Conservation (phyloP, 345 rosid genomes). For the Psidium friedrichsthalianum region DNA sequence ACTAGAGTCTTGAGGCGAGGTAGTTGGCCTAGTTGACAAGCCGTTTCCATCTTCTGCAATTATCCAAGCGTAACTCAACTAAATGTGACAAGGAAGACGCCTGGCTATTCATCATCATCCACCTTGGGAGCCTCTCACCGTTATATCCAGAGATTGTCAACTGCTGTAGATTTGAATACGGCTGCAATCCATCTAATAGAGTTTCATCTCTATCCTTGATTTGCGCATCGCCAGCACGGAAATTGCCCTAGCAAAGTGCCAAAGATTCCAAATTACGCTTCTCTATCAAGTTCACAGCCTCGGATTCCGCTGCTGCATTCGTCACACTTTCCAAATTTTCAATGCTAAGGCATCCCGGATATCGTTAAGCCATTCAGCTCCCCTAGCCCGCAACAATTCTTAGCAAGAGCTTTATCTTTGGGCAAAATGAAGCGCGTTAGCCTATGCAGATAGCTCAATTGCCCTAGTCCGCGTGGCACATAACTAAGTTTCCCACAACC, state of each 20-base stretch:
- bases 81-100: background rate
- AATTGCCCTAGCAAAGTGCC: accelerated
- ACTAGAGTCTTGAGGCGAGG: too few species aligned
- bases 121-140: background rate
- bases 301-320: background rate
- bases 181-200: background rate
- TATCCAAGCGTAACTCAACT: accelerated
- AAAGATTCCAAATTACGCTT: background rate
- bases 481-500: background rate
- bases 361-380: background rate
- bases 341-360: background rate
- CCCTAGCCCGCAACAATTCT: background rate
- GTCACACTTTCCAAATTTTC: too few species aligned
- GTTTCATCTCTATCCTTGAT: background rate
- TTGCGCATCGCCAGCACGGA: accelerated
- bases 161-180: background rate
- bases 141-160: accelerated
- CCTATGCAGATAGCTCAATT: background rate
- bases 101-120: background rate
- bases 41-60: too few species aligned
- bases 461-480: background rate
- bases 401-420: background rate
- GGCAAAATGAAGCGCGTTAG: background rate
- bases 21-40: too few species aligned
- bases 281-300: background rate